Conservation (phyloP, 2,329 filamentous ascomycete genomes). For the Orbilia brochopaga region DNA sequence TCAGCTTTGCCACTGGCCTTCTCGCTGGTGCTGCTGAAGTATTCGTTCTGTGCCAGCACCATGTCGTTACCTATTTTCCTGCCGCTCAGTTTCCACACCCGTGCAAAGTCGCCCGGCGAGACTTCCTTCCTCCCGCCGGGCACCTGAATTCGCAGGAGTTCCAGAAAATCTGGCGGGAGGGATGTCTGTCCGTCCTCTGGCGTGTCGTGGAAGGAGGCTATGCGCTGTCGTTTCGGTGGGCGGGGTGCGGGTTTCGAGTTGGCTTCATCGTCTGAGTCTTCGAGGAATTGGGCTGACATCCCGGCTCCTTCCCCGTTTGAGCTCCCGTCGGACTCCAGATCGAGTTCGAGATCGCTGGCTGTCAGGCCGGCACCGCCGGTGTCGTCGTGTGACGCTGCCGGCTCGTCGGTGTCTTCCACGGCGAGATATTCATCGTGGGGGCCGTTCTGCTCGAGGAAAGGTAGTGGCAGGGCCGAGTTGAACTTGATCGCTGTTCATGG, state of each 20-base stretch:
- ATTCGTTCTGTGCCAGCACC: conserved; percentile 44
- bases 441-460: conserved; percentile 42
- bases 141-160: conserved; percentile 20
- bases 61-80: conserved; percentile 37
- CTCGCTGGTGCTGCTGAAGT: conserved; percentile 13
- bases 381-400: neutral
- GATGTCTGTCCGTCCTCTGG: conserved; percentile 11
- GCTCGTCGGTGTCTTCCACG: conserved; percentile 11
- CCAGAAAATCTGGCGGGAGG: conserved; percentile 27
- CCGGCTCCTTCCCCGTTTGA: neutral
- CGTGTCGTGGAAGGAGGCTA: neutral
- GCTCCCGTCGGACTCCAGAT: conserved; percentile 6
- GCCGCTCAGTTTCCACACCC: conserved; percentile 43
- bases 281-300: conserved; percentile 25
- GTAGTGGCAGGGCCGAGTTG: conserved; percentile 16
- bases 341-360: conserved; percentile 29
- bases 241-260: conserved; percentile 11
- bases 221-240: conserved; percentile 24
- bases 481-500: conserved; percentile 22
- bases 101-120: conserved; percentile 40
- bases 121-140: conserved; percentile 24
- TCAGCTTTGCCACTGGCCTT: neutral
- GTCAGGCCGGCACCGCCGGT: conserved; percentile 13
- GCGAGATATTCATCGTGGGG: conserved; percentile 31
- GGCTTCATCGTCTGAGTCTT: conserved; percentile 14